Evolutionary conservation across 192 early-diverging fungal species (phyloP).

Genomic region (Chytriomyces confervae): DNA sequence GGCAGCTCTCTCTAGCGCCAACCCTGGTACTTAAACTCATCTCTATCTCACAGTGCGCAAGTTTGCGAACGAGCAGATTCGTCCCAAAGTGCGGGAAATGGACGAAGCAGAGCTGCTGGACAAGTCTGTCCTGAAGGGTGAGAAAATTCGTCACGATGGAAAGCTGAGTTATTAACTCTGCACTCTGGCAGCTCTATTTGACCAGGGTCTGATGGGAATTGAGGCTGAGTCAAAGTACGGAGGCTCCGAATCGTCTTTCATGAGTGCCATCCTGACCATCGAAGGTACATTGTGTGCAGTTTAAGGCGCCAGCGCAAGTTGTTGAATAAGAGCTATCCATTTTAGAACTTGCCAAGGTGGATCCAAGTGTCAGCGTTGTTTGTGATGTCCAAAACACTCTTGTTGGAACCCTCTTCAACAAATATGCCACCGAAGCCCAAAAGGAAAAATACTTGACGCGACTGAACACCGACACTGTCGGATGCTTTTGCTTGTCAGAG

Average conservation of each 20-base stretch:
- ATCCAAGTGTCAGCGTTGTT: constrained; percentile 87
- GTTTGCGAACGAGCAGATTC: constrained; percentile 83
- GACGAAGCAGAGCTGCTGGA: constrained; percentile 90
- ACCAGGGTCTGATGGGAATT: constrained; percentile 81
- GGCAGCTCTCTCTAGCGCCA: not conserved
- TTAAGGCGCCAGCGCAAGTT: constrained; percentile 10
- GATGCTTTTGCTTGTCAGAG: constrained; percentile 95
- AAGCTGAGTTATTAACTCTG: constrained; percentile 32
- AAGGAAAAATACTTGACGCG: constrained; percentile 86
- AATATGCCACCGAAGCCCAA: constrained; percentile 75
- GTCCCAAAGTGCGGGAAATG: constrained; percentile 87
- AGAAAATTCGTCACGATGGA: constrained; percentile 86
- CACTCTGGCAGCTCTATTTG: constrained; percentile 5
- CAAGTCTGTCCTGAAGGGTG: constrained; percentile 74
- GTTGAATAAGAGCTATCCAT: not conserved
- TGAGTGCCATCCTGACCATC: constrained; percentile 82
- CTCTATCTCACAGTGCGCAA: constrained; percentile 63
- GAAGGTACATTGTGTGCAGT: constrained; percentile 61
- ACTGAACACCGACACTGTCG: constrained; percentile 80
- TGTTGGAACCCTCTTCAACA: constrained; percentile 89
- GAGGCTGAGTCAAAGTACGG: constrained; percentile 82
- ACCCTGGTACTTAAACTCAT: not conserved
- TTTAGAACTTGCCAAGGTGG: constrained; percentile 90
- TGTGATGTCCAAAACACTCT: constrained; percentile 98
- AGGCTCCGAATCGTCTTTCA: constrained; percentile 83